Conservation (phyloP, 805 yeast genomes). For the Yamadazyma nakazawae region DNA sequence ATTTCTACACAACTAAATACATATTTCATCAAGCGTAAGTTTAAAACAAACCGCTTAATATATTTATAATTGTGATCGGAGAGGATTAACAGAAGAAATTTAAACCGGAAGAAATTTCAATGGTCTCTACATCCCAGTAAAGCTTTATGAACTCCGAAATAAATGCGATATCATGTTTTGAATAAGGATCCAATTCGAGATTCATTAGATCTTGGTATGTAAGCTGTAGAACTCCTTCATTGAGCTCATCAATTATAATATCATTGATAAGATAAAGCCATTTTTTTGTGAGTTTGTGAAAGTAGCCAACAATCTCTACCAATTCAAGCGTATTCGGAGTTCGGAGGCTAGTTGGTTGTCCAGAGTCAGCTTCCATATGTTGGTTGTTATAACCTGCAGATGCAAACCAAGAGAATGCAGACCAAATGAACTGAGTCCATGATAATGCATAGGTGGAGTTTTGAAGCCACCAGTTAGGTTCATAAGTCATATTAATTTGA, state of each 20-base stretch:
- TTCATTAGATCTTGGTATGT: slow-evolving; percentile 41
- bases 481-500: slow-evolving; percentile 11
- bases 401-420: slow-evolving; percentile 84
- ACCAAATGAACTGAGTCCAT: slow-evolving; percentile 59
- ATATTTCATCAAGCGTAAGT: neutral
- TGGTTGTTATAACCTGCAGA: slow-evolving; percentile 60
- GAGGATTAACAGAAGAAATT: slow-evolving; percentile 11
- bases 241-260: slow-evolving; percentile 27
- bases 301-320: slow-evolving; percentile 33
- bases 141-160: slow-evolving; percentile 31
- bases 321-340: slow-evolving; percentile 11
- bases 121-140: slow-evolving; percentile 23
- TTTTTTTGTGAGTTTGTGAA: slow-evolving; percentile 38
- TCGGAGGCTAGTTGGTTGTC: slow-evolving; percentile 4
- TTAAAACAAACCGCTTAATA: neutral
- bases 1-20: too few species aligned
- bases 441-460: slow-evolving; percentile 47
- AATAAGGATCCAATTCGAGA: slow-evolving; percentile 43
- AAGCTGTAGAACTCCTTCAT: slow-evolving; percentile 22
- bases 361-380: slow-evolving; percentile 10
- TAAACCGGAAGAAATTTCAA: slow-evolving; percentile 11
- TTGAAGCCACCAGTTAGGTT: slow-evolving; percentile 44
- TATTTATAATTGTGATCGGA: neutral
- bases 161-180: slow-evolving; percentile 34
- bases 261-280: slow-evolving; percentile 36